These are phyloP conservation scores for Pyrus hybrid DNA, from an alignment of 331 rosid genomes.

Conservation along the genomic window DNA sequence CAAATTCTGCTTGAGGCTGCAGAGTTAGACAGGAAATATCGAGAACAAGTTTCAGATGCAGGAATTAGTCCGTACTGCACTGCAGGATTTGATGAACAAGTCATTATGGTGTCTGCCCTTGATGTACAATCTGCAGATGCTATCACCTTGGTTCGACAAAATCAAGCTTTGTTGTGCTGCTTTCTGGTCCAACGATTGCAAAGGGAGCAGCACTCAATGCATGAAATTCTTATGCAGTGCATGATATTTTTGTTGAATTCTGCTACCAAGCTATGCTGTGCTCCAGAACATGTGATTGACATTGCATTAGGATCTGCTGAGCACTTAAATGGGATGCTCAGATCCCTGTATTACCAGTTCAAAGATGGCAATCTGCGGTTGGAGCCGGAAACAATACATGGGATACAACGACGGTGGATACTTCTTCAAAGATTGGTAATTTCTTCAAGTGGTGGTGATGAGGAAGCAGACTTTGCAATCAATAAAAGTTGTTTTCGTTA, in stretches of 20 bases:
- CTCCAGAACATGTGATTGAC: constrained; percentile 72
- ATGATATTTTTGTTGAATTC: constrained; percentile 72
- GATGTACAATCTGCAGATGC: constrained; percentile 74
- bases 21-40: constrained; percentile 68
- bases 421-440: constrained; percentile 73
- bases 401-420: constrained; percentile 70
- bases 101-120: constrained; percentile 45
- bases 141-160: constrained; percentile 81
- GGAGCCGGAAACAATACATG: constrained; percentile 54
- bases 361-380: constrained; percentile 48
- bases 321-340: constrained; percentile 56
- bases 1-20: constrained; percentile 83
- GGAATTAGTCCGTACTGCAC: constrained; percentile 30
- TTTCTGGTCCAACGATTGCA: constrained; percentile 59
- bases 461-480: constrained; percentile 38
- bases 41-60: constrained; percentile 32
- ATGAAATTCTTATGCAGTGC: constrained; percentile 87
- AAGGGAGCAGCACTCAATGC: constrained; percentile 64
- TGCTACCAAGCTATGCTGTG: constrained; percentile 69
- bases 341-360: constrained; percentile 45
- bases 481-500: constrained; percentile 34
- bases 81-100: constrained; percentile 57
- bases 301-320: constrained; percentile 69
- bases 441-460: constrained; percentile 63
- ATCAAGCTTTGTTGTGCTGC: constrained; percentile 72